Conservation (phyloP, 1,284 basidiomycete genomes). For the Xerocomus nothofagi region DNA sequence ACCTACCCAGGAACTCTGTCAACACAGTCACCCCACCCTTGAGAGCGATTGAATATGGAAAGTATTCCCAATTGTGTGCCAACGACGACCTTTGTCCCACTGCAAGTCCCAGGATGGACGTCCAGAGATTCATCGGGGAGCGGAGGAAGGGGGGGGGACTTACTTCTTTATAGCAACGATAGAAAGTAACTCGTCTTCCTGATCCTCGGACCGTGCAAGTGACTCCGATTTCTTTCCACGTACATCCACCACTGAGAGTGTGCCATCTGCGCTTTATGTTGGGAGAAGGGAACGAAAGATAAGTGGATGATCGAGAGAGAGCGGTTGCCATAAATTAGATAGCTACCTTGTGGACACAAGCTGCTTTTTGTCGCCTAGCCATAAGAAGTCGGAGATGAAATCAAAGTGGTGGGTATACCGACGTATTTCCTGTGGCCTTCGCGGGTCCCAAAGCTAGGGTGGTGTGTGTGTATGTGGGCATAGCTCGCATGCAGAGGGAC, state of each 20-base stretch:
- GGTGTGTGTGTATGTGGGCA: slow-evolving; percentile 1
- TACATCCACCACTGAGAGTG: slow-evolving; percentile 87
- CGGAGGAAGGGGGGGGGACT: slow-evolving; percentile 14
- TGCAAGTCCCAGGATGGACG: slow-evolving; percentile 30
- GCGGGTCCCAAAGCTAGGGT: slow-evolving; percentile 83
- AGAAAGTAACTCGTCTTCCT: slow-evolving; percentile 92
- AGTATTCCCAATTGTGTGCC: slow-evolving; percentile 92
- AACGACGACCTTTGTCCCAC: slow-evolving; percentile 79
- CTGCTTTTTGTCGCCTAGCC: slow-evolving; percentile 82
- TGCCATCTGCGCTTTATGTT: slow-evolving; percentile 79
- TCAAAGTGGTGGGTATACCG: slow-evolving; percentile 89
- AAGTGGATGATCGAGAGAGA: not conserved
- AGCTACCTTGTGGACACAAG: slow-evolving; percentile 82
- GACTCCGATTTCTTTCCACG: slow-evolving; percentile 75
- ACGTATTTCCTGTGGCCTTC: slow-evolving; percentile 62
- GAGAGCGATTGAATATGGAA: slow-evolving; percentile 84
- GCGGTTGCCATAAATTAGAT: slow-evolving; percentile 2
- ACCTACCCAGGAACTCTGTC: slow-evolving; percentile 86
- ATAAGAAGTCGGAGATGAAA: slow-evolving; percentile 93
- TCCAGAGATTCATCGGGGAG: not conserved
- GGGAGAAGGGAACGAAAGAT: slow-evolving; percentile 1
- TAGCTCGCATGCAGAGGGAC: slow-evolving; percentile 16
- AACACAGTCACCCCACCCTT: slow-evolving; percentile 90
- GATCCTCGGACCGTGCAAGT: slow-evolving; percentile 84
- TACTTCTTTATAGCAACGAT: slow-evolving; percentile 82